Evolutionary conservation across 164 flowering plant species (phyloP).

Genomic region (Buxus sempervirens): DNA sequence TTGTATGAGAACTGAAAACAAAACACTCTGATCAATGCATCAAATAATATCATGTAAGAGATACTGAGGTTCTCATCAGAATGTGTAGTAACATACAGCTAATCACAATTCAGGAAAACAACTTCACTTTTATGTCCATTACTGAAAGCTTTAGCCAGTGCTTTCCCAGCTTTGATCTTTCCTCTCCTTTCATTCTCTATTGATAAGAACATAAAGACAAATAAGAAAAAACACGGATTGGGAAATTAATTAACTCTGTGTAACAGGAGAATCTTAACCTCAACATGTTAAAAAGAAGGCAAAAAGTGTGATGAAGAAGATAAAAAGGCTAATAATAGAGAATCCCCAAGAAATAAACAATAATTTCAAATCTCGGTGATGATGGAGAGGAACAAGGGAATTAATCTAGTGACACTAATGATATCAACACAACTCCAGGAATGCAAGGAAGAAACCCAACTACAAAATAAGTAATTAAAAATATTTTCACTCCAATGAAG

Average conservation of each 20-base stretch:
- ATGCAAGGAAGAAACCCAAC: neutral
- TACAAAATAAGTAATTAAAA: no score
- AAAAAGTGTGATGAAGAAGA: neutral
- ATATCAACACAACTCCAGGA: neutral
- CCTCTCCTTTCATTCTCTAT: slow-evolving; percentile 27
- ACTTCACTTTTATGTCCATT: slow-evolving; percentile 57
- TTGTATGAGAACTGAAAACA: no score
- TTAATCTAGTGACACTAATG: neutral
- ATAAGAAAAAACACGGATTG: neutral
- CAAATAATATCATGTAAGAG: slow-evolving; percentile 57
- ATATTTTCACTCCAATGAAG: no score
- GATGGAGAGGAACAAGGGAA: neutral
- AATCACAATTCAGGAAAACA: slow-evolving; percentile 61
- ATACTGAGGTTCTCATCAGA: slow-evolving; percentile 64
- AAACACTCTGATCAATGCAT: slow-evolving; percentile 71
- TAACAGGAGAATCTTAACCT: neutral
- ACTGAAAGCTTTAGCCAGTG: slow-evolving; percentile 45
- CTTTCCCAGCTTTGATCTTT: slow-evolving; percentile 56
- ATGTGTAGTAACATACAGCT: slow-evolving; percentile 52
- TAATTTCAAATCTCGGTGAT: neutral
- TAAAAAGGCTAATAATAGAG: neutral
- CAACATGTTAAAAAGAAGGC: neutral
- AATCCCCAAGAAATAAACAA: slow-evolving; percentile 1
- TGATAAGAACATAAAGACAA: neutral
- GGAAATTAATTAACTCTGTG: neutral